Evolutionary conservation across 163 green algal genomes (phyloP).

Genomic region (Chloromonas sp.): DNA sequence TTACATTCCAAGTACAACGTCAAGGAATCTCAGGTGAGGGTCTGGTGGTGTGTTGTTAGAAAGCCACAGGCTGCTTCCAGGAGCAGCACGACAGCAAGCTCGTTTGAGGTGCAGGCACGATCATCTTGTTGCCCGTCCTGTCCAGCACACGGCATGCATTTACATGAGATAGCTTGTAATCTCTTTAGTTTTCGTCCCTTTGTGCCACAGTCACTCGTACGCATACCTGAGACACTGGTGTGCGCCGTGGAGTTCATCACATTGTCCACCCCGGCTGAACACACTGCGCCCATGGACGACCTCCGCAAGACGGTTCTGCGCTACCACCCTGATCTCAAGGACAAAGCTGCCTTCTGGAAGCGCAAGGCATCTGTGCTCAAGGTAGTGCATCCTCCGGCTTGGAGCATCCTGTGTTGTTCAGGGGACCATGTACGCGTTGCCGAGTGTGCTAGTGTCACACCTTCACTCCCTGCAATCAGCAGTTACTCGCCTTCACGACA

Average conservation of each 20-base stretch:
- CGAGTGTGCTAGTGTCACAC: too few species aligned
- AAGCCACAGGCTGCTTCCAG: too few species aligned
- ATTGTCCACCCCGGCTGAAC: conserved; percentile 55
- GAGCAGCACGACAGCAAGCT: background rate
- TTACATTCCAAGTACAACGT: conserved; percentile 57
- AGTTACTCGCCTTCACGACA: too few species aligned
- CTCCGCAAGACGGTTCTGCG: conserved; percentile 61
- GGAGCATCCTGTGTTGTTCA: too few species aligned
- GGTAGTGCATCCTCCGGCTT: conserved; percentile 5
- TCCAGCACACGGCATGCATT: too few species aligned
- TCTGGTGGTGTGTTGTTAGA: too few species aligned
- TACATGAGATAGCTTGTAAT: too few species aligned
- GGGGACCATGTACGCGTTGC: too few species aligned
- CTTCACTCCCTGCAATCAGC: too few species aligned
- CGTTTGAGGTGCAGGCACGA: background rate
- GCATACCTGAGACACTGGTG: conserved; percentile 84
- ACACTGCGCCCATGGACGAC: conserved; percentile 61
- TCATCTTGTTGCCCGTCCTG: too few species aligned
- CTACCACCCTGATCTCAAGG: conserved; percentile 69
- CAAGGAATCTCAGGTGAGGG: conserved; percentile 69
- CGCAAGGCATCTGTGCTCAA: conserved; percentile 51
- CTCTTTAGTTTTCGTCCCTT: too few species aligned
- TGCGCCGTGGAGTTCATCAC: conserved; percentile 88
- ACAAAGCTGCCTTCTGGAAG: conserved; percentile 76
- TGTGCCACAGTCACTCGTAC: conserved; percentile 53